Evolutionary conservation across 2,329 filamentous ascomycete genomes (phyloP), one percentile per base, ranked within the genome.

Genomic region (Alternaria gaisen): DNA sequence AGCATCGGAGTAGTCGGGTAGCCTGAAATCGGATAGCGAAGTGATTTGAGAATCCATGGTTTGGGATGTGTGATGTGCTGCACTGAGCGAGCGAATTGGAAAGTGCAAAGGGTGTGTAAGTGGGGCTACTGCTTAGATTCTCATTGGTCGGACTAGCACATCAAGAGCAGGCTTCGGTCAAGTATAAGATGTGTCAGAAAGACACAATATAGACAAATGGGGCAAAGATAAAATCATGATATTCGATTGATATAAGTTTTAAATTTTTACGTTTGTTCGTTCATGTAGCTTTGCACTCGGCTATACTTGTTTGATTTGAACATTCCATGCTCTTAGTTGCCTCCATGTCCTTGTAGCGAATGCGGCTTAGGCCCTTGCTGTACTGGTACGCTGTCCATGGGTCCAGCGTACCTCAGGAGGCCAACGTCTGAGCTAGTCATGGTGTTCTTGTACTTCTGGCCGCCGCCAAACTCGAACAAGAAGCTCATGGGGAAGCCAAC

Each of bases 401-500:
- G 60, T 3, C 75, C 76, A 5, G 74, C 61, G 54, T 65, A 73
- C 53, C 60, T 64, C 65, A 78, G 52, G 48, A 78, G 54, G 3
- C 50, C 61, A 8, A 78, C 56, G 64, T 79, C 69, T 28, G 63
- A 52, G 14, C 64, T 73, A 26, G 70, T 76, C 68, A 72, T 75
- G 34, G 57, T 66, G 10, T 63, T 61, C 38, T 69, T 72, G 58
- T 75, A 78, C 66, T 72, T 73, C n/a, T 40, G n/a, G 3, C 20
- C 50, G 41, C 67, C 59, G 20, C 64, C 65, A 44, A 73, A 71
- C 42, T 71, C 72, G 53, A 77, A 79, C 52, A 85, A 68, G 60
- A 85, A 78, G 61, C 73, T 80, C 70, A 76, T 72, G 0, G 86
- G 86, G 74, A 87, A 89, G 0, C 87, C 87, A 28, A 82, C 34